phyloP scores from a whole-genome alignment of 306 rosid genomes.

The Citrullus mucosospermus region DNA sequence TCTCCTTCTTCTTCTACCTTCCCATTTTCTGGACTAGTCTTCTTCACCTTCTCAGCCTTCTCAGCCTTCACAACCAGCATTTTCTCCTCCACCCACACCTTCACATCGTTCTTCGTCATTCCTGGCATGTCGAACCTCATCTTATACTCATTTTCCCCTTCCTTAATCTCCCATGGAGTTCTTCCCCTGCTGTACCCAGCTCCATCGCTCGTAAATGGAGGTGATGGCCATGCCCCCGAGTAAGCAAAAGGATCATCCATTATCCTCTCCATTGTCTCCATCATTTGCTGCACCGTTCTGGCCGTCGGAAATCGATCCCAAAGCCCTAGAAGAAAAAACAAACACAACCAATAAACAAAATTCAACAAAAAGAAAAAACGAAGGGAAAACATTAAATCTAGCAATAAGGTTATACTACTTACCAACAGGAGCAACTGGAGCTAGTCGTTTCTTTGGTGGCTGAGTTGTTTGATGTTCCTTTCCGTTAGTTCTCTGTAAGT shows the following conservation, averaged over 20 bases:
- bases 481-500: constrained; percentile 23
- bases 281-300: constrained; percentile 65
- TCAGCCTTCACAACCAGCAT: constrained; percentile 72
- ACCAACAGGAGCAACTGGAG: constrained; percentile 44
- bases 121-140: constrained; percentile 95
- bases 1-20: constrained; percentile 13
- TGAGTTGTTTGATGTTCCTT: constrained; percentile 18
- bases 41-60: constrained; percentile 19
- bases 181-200: constrained; percentile 51
- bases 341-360: neutral
- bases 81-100: constrained; percentile 78
- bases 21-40: neutral
- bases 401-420: neutral
- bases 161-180: constrained; percentile 80
- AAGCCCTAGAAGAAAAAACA: constrained; percentile 26
- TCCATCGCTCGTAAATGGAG: constrained; percentile 22
- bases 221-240: constrained; percentile 31
- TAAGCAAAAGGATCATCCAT: constrained; percentile 60
- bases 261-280: constrained; percentile 77
- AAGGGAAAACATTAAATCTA: neutral
- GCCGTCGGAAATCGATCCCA: constrained; percentile 81
- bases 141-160: constrained; percentile 53
- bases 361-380: neutral
- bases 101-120: constrained; percentile 69
- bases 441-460: constrained; percentile 28